phyloP scores from a whole-genome alignment of 768 basidiomycete genomes.

The Auricularia auricula-judae region DNA sequence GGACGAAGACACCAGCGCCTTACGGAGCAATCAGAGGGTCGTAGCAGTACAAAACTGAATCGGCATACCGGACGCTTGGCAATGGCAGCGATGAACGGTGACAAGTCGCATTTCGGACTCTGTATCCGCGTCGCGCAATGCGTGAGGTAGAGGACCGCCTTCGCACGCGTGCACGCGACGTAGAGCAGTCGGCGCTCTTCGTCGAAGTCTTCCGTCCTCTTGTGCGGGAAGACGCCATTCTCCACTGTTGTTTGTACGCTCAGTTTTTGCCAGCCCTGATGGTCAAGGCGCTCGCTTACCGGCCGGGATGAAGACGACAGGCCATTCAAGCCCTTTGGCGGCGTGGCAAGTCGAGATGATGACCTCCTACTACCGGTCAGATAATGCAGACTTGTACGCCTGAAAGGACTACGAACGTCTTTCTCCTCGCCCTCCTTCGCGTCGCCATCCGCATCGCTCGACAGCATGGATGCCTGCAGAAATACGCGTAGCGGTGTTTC shows the following conservation, averaged over 20 bases:
- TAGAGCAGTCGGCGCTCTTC: constrained; percentile 82
- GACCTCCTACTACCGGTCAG: constrained; percentile 45
- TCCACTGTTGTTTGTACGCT: constrained; percentile 36
- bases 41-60: constrained; percentile 10
- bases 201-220: constrained; percentile 60
- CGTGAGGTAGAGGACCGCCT: constrained; percentile 53
- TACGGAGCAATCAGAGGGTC: not conserved
- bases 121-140: constrained; percentile 30
- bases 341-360: constrained; percentile 80
- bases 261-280: too few relatives aligned
- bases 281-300: constrained; percentile 24
- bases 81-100: constrained; percentile 44
- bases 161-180: constrained; percentile 82
- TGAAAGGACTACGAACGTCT: constrained; percentile 24
- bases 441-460: constrained; percentile 63
- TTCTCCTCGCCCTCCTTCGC: constrained; percentile 34
- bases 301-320: constrained; percentile 72
- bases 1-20: constrained; percentile 32
- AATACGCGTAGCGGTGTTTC: constrained; percentile 57
- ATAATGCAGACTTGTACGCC: not conserved
- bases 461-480: constrained; percentile 71
- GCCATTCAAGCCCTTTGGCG: constrained; percentile 89
- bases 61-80: constrained; percentile 30
- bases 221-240: constrained; percentile 63
- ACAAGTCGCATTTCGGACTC: constrained; percentile 21